Percentiles rank a stretch among this genome's conserved stretches.
Evolutionary conservation across 202 grass and related monocot species (phyloP).

Genomic region (Zizania palustris): DNA sequence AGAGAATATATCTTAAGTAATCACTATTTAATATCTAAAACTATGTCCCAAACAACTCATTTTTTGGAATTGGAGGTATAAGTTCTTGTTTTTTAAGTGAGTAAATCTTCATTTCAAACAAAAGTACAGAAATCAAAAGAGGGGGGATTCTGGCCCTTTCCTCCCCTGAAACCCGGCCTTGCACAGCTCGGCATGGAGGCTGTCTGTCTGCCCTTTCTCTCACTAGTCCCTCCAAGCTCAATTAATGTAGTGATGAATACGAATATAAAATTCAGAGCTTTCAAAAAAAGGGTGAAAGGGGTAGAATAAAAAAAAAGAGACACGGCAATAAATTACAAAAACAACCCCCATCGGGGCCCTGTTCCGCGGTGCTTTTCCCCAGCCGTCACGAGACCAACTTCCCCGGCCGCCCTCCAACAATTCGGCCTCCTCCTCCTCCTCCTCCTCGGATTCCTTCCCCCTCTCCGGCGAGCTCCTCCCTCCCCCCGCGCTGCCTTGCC

Average conservation of each 20-base stretch:
- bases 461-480: background rate
- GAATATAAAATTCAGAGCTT: no score
- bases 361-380: constrained; percentile 56
- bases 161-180: constrained; percentile 20
- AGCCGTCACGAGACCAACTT: constrained; percentile 55
- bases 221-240: background rate
- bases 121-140: no score
- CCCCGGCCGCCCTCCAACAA: constrained; percentile 29
- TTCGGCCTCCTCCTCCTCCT: constrained; percentile 36
- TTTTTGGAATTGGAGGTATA: no score
- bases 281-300: no score
- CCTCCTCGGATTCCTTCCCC: constrained; percentile 35
- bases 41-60: no score
- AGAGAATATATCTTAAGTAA: no score
- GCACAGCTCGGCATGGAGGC: constrained; percentile 37
- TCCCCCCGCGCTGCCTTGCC: constrained; percentile 17
- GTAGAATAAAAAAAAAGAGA: no score
- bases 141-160: constrained; percentile 10
- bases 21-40: no score
- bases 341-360: constrained; percentile 34
- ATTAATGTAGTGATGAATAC: background rate
- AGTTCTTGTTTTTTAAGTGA: no score
- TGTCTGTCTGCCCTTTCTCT: constrained; percentile 32
- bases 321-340: background rate
- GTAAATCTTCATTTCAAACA: background rate